Evolutionary conservation across 495 filamentous ascomycete species (phyloP).

Genomic region (Aspergillus indologenus): DNA sequence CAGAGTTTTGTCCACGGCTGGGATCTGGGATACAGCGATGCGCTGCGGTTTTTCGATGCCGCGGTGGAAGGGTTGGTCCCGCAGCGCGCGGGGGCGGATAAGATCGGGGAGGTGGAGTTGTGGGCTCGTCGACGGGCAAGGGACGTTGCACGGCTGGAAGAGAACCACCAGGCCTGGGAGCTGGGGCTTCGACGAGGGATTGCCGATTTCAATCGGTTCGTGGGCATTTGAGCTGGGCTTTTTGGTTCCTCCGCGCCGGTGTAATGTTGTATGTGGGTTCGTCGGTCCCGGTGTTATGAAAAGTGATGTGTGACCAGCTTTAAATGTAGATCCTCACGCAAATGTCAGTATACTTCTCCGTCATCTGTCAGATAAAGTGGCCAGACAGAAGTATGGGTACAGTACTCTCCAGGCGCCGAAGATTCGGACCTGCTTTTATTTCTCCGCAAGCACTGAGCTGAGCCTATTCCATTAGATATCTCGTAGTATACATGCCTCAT

Average conservation of each 20-base stretch:
- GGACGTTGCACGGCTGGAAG: slow-evolving; percentile 38
- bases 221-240: slow-evolving; percentile 21
- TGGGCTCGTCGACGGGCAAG: slow-evolving; percentile 53
- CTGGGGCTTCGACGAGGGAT: slow-evolving; percentile 48
- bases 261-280: no score
- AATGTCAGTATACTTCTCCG: no score
- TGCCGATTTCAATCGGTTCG: slow-evolving; percentile 34
- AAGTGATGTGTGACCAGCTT: no score
- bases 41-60: slow-evolving; percentile 42
- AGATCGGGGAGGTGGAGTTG: slow-evolving; percentile 51
- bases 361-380: no score
- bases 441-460: not conserved
- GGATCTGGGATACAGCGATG: slow-evolving; percentile 52
- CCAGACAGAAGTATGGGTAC: no score
- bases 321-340: no score
- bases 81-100: slow-evolving; percentile 28
- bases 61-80: slow-evolving; percentile 18
- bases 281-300: no score
- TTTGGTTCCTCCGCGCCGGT: not conserved
- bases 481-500: slow-evolving; percentile 1
- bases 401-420: no score
- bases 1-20: slow-evolving; percentile 50
- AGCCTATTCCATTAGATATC: not conserved
- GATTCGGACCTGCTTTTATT: no score
- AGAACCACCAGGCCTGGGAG: slow-evolving; percentile 49